These are phyloP conservation scores for Botrytis fragariae DNA, from an alignment of 2,329 filamentous ascomycete genomes.

Conservation along the genomic window DNA sequence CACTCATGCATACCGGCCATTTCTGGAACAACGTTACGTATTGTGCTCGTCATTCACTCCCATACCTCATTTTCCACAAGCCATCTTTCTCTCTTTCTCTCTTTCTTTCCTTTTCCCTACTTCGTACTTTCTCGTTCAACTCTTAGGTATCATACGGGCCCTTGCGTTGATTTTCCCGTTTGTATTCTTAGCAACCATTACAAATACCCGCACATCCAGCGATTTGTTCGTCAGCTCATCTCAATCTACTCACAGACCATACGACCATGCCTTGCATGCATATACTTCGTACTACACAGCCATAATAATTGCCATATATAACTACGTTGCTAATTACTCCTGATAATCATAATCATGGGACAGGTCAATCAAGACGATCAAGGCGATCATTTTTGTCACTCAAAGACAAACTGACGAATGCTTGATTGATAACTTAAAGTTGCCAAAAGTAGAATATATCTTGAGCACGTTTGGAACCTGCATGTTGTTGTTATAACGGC, in stretches of 20 bases:
- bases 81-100: neutral
- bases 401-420: neutral
- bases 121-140: neutral
- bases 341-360: constrained; percentile 5
- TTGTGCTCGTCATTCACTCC: neutral
- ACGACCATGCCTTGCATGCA: neutral
- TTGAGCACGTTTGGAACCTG: neutral
- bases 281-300: neutral
- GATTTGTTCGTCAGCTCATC: constrained; percentile 11
- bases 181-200: constrained; percentile 9
- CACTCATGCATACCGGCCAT: neutral
- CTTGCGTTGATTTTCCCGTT: constrained; percentile 1
- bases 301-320: neutral
- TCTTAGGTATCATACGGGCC: constrained; percentile 6
- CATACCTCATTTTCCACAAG: neutral
- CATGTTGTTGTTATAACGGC: neutral
- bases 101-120: neutral
- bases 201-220: neutral
- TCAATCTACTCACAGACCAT: constrained; percentile 6
- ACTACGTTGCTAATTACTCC: neutral
- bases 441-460: neutral
- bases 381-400: neutral
- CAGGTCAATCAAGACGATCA: neutral
- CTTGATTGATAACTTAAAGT: neutral
- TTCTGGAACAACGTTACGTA: neutral